These are phyloP conservation scores for Malassezia furfur DNA, from an alignment of 1,284 basidiomycete genomes.

Conservation along the genomic window DNA sequence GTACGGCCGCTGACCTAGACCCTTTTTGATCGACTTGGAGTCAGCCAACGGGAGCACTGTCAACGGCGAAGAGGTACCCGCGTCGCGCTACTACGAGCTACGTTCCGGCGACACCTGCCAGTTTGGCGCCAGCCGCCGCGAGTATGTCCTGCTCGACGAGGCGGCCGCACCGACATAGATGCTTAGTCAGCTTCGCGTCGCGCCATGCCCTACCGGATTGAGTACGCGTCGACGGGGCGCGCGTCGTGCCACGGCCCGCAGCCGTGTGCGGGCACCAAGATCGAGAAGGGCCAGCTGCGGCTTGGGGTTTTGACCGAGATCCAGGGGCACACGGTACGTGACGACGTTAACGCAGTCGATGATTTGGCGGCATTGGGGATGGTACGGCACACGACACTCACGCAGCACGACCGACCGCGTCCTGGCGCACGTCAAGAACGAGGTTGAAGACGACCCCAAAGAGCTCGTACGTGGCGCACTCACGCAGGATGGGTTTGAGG, in stretches of 20 bases:
- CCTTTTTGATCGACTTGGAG: constrained; percentile 77
- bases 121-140: constrained; percentile 36
- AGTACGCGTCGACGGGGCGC: constrained; percentile 51
- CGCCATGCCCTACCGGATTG: constrained; percentile 31
- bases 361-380: constrained; percentile 72
- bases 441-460: constrained; percentile 6
- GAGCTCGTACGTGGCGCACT: constrained; percentile 7
- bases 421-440: constrained; percentile 7
- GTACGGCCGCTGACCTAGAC: constrained; percentile 16
- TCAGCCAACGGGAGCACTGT: constrained; percentile 90
- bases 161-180: constrained; percentile 9
- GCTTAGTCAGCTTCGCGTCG: constrained; percentile 4
- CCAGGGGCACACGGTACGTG: constrained; percentile 52
- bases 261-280: constrained; percentile 67
- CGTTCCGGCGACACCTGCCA: constrained; percentile 59
- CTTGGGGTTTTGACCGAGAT: constrained; percentile 69
- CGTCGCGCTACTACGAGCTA: constrained; percentile 81
- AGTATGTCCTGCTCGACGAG: constrained; percentile 42
- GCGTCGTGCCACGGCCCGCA: constrained; percentile 83
- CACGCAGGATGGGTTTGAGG: constrained; percentile 14
- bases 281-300: constrained; percentile 64
- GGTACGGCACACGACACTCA: constrained; percentile 41
- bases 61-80: constrained; percentile 74
- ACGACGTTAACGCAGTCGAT: constrained; percentile 48
- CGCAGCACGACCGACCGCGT: constrained; percentile 14